Conservation (phyloP, 495 filamentous ascomycete species). For the Xylaria nigripes region DNA sequence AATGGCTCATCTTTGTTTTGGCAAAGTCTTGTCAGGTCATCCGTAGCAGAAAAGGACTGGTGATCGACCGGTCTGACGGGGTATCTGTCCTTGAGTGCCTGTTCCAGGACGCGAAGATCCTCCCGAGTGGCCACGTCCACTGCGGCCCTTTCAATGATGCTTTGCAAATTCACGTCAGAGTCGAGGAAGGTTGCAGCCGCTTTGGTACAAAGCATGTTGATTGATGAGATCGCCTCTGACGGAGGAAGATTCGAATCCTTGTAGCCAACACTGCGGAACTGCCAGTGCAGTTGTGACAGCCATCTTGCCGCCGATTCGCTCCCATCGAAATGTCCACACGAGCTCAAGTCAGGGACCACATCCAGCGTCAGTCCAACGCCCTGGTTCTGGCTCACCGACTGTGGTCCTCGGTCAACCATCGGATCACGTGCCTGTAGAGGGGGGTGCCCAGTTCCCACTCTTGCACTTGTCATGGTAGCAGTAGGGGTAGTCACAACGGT, state of each 20-base stretch:
- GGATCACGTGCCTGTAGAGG: too few species aligned
- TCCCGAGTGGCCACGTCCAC: neutral
- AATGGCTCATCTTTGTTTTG: neutral
- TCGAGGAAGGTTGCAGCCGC: neutral
- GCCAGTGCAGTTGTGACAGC: neutral
- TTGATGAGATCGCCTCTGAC: neutral
- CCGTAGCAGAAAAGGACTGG: neutral
- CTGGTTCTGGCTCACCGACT: too few species aligned
- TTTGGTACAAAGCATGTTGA: neutral
- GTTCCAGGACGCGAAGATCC: neutral
- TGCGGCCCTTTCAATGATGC: neutral
- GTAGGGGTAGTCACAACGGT: too few species aligned
- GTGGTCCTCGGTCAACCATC: too few species aligned
- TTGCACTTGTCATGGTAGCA: too few species aligned
- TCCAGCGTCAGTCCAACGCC: too few species aligned
- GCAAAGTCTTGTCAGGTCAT: neutral
- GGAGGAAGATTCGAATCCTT: neutral
- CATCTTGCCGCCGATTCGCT: neutral
- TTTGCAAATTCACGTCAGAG: neutral
- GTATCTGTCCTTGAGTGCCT: neutral
- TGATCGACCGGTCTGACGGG: neutral
- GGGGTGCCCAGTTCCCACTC: too few species aligned
- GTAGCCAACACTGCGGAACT: neutral
- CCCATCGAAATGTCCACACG: neutral
- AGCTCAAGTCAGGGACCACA: too few species aligned